phyloP scores from a whole-genome alignment of 768 basidiomycete genomes.

The Leccinum fibrillosum region DNA sequence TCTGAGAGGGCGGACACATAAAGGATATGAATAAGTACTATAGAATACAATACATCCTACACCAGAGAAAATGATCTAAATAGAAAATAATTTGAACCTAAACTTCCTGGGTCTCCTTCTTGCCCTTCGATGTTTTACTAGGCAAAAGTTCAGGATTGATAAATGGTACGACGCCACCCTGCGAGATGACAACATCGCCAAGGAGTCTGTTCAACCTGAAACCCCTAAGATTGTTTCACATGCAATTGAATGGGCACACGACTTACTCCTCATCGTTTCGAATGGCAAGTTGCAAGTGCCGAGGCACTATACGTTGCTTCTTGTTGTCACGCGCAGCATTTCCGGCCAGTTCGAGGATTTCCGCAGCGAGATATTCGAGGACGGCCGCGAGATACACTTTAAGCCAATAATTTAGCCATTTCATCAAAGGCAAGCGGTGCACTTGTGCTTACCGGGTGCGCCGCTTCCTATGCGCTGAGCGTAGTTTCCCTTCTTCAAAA shows the following conservation, averaged over 20 bases:
- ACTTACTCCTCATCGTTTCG: constrained; percentile 55
- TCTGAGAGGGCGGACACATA: background rate
- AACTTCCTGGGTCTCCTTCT: constrained; percentile 50
- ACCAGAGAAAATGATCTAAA: constrained; percentile 19
- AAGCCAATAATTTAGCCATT: background rate
- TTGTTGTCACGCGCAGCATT: constrained; percentile 54
- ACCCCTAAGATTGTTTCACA: background rate
- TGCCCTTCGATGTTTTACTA: constrained; percentile 50
- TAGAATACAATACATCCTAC: constrained; percentile 33
- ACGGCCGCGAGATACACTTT: constrained; percentile 61
- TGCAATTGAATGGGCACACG: background rate
- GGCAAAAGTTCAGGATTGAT: constrained; percentile 53
- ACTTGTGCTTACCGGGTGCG: constrained; percentile 38
- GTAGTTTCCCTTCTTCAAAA: constrained; percentile 59
- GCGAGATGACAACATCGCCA: constrained; percentile 54
- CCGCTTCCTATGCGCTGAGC: constrained; percentile 55
- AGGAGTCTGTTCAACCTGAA: constrained; percentile 38
- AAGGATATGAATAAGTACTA: constrained; percentile 27
- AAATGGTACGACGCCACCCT: constrained; percentile 56
- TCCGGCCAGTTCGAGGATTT: constrained; percentile 62
- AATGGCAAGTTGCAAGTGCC: constrained; percentile 64
- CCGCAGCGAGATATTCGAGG: constrained; percentile 59
- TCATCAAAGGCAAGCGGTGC: too few relatives aligned
- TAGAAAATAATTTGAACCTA: constrained; percentile 20
- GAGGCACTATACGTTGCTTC: constrained; percentile 61